phyloP scores from a whole-genome alignment of 2,329 filamentous ascomycete species.

The Didymella sp. region DNA sequence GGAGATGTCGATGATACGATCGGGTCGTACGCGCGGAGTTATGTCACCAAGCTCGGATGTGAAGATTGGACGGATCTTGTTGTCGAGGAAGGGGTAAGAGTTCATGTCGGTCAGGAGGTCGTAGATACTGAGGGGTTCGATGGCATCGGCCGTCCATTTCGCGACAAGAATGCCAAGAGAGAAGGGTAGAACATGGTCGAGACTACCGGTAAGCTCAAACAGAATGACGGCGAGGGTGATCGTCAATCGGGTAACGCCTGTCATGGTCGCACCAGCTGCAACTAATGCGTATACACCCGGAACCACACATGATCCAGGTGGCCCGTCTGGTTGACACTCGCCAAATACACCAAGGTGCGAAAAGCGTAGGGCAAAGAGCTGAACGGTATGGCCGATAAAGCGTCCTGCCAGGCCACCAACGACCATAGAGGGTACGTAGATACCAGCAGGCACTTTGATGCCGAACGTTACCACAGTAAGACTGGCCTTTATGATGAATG shows the following conservation, averaged over 20 bases:
- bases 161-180: conserved; percentile 89
- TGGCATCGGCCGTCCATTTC: conserved; percentile 97
- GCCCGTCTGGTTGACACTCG: conserved; percentile 70
- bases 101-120: conserved; percentile 97
- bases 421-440: conserved; percentile 99
- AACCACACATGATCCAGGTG: conserved; percentile 84
- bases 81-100: conserved; percentile 95
- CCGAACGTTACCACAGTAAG: conserved; percentile 92
- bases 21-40: conserved; percentile 73
- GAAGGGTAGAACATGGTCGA: conserved; percentile 95
- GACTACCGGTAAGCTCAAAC: conserved; percentile 92
- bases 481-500: conserved; percentile 88
- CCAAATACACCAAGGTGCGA: conserved; percentile 77
- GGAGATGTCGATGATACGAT: conserved; percentile 88
- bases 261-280: conserved; percentile 96
- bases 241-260: conserved; percentile 89
- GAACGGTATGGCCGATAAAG: conserved; percentile 83
- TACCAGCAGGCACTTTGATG: conserved; percentile 94
- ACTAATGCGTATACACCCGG: conserved; percentile 97
- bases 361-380: conserved; percentile 78
- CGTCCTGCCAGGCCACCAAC: conserved; percentile 92
- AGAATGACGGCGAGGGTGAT: conserved; percentile 94
- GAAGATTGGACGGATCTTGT: conserved; percentile 91
- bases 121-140: conserved; percentile 94
- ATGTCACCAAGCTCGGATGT: conserved; percentile 89